These are phyloP conservation scores for Cyberlindnera bimundalis DNA, from an alignment of 805 yeast species.

Conservation along the genomic window DNA sequence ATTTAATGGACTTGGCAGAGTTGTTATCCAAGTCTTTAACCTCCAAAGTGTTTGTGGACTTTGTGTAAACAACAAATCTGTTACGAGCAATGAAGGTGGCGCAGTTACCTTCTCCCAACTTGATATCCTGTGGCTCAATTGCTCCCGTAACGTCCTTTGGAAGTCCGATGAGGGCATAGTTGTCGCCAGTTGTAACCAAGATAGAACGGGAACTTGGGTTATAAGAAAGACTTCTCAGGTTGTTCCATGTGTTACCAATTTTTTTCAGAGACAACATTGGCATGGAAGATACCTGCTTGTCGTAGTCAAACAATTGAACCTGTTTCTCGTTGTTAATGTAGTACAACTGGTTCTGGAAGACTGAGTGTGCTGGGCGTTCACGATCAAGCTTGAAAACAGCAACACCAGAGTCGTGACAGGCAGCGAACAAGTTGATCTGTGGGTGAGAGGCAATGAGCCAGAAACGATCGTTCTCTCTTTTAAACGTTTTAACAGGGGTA, in stretches of 20 bases:
- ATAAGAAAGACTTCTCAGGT: constrained; percentile 79
- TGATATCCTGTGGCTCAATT: constrained; percentile 80
- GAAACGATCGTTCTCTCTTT: constrained; percentile 90
- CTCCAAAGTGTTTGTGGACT: constrained; percentile 61
- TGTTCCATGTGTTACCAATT: constrained; percentile 82
- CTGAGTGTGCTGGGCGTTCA: constrained; percentile 89
- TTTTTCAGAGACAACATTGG: constrained; percentile 83
- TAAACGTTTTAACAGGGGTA: constrained; percentile 88
- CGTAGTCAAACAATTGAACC: constrained; percentile 74
- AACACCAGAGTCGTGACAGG: constrained; percentile 95
- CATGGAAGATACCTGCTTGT: constrained; percentile 57
- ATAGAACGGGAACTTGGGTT: constrained; percentile 91
- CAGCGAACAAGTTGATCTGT: constrained; percentile 84
- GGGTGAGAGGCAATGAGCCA: constrained; percentile 94
- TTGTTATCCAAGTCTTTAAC: constrained; percentile 81
- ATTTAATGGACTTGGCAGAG: constrained; percentile 74
- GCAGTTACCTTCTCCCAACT: constrained; percentile 76
- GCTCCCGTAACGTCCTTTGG: constrained; percentile 92
- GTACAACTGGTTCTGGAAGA: constrained; percentile 68
- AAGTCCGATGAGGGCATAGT: constrained; percentile 69
- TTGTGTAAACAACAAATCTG: constrained; percentile 80
- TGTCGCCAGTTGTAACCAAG: constrained; percentile 73
- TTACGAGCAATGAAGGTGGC: constrained; percentile 94
- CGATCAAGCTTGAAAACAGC: constrained; percentile 97
- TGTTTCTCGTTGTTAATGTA: constrained; percentile 83